Base-by-base conservation (phyloP, 805 yeast species). In the Isabelozyma gotoi region DNA sequence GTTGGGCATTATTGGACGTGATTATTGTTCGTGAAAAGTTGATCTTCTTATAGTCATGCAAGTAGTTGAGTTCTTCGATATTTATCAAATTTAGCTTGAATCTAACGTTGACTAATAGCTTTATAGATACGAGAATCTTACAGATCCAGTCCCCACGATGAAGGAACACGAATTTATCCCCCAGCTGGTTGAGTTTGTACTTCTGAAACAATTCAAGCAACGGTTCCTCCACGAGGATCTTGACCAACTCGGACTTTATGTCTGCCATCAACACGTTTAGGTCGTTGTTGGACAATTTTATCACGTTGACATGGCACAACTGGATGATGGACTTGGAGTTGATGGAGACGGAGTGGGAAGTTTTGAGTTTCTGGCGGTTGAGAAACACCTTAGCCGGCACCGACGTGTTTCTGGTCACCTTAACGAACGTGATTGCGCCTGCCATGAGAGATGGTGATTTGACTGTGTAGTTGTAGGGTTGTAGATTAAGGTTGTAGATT, bases 251-350 rank as follows among this genome's bases (percentile, higher is more conserved):
- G 7, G 29, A 19, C 16, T 44, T 43, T 21, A 59, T 44, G 15
- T 56, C 60, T 11, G 42, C 42, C 6, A 55, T 44, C 7, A 60
- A 49, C 5, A 47, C 41, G 16, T 48, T 51, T 41, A 57, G 41
- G 40, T 60, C 65, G 38, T 44, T 45, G 34, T 54, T 56, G 40
- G 63, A 57, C 31, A 60, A 52, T 15, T 60, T 51, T 27, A 60
- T 45, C 49, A 51, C 50, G 39, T 52, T 57, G 16, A 56, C 49
- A 29, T 57, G 49, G 14, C 54, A 47, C 20, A 60, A 49, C 20
- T 54, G 52, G 27, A 60, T 48, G 32, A 51, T 46, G n/a, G 61
- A 55, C 40, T 56, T 57, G 19, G 56, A 59, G 38, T 57, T 60
- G 5, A 59, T 54, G 3, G 60, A 48, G 16, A 56, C 56, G 18